These are phyloP conservation scores for Triadica sebifera DNA, from an alignment of 345 rosid species.

Conservation along the genomic window DNA sequence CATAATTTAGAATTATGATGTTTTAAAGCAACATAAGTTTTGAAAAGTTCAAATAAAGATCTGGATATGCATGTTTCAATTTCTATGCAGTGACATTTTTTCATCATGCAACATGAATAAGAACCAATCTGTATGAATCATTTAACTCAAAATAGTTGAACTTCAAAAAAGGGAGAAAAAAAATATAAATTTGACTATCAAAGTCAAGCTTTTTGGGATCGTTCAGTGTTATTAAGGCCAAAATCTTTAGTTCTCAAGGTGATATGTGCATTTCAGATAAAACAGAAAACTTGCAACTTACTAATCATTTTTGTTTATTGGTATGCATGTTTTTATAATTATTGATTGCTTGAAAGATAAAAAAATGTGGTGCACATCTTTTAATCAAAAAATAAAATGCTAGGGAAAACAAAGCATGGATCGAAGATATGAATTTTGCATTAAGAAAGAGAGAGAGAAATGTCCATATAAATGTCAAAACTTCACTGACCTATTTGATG, in stretches of 20 bases:
- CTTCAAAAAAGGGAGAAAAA: not conserved
- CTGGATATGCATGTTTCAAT: not conserved
- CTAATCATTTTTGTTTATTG: not conserved
- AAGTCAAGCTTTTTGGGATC: not conserved
- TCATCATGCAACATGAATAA: not conserved
- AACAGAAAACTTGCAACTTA: too few species aligned
- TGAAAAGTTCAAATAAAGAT: not conserved
- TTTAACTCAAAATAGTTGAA: not conserved
- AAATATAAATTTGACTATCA: not conserved
- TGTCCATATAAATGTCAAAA: constrained; percentile 4
- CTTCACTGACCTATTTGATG: constrained; percentile 84
- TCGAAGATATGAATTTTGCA: too few species aligned
- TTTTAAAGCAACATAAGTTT: not conserved
- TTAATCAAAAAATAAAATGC: not conserved
- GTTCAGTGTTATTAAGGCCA: not conserved
- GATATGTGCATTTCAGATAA: not conserved
- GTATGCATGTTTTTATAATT: not conserved
- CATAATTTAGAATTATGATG: not conserved
- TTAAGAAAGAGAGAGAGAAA: not conserved
- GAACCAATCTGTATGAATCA: not conserved
- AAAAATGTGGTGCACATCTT: not conserved
- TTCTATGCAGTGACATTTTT: not conserved
- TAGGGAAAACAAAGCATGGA: not conserved
- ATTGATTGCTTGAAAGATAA: not conserved
- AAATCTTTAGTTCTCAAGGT: not conserved